Conservation (phyloP, 129 eudicot species). For the Erigeron canadensis region DNA sequence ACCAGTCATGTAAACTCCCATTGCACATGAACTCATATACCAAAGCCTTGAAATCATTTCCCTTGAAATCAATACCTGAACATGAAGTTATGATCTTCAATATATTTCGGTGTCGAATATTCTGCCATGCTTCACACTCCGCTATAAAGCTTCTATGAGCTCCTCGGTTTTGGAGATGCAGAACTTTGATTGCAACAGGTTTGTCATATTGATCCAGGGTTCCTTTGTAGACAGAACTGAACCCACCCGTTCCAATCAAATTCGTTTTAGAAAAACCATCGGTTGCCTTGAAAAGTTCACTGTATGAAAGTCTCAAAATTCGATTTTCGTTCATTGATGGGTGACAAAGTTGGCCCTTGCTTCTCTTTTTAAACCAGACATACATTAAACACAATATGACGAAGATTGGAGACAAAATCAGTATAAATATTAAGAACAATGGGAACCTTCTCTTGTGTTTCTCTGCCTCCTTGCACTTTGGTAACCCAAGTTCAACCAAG, state of each 20-base stretch:
- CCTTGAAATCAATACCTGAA: not conserved
- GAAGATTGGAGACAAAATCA: not conserved
- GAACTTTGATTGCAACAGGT: constrained; percentile 29
- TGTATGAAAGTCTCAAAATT: constrained; percentile 16
- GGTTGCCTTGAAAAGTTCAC: constrained; percentile 25
- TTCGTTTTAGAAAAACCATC: constrained; percentile 26
- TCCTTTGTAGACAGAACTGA: constrained; percentile 18
- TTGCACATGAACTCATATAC: not conserved
- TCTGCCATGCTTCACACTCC: constrained; percentile 26
- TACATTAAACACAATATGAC: not conserved
- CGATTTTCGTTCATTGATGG: not conserved
- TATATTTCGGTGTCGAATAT: not conserved
- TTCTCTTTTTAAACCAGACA: not conserved
- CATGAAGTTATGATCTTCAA: constrained; percentile 2
- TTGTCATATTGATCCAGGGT: constrained; percentile 15
- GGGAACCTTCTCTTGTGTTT: constrained; percentile 5
- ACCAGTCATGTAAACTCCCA: constrained; percentile 15
- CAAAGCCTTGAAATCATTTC: constrained; percentile 4
- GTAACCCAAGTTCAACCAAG: constrained; percentile 18
- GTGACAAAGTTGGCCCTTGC: not conserved
- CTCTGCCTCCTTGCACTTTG: constrained; percentile 12
- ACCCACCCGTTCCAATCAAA: constrained; percentile 30
- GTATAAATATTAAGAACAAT: not conserved
- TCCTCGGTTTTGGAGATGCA: constrained; percentile 24
- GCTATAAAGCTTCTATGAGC: constrained; percentile 21